phyloP scores from a whole-genome alignment of 306 rosid species.

The Fagus crenata region DNA sequence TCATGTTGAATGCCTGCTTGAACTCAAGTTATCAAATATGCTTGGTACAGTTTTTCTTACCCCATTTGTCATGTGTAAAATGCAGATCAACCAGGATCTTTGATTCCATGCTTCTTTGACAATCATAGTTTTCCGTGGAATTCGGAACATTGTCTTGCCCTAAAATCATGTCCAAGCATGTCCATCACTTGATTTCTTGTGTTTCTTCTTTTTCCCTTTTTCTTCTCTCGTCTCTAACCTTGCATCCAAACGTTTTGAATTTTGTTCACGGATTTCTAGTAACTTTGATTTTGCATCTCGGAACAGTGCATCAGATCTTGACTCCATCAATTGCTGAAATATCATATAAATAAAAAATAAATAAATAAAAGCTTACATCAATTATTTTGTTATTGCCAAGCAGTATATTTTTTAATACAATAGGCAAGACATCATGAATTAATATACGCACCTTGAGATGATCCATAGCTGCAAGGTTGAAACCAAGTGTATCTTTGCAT shows the following conservation, averaged over 20 bases:
- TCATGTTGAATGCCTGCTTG: neutral
- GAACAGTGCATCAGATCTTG: conserved; percentile 77
- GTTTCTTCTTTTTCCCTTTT: conserved; percentile 54
- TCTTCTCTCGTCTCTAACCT: conserved; percentile 56
- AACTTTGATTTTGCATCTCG: conserved; percentile 74
- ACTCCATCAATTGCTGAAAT: conserved; percentile 84
- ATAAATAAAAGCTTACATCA: neutral
- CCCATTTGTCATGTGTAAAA: neutral
- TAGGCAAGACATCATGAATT: conserved; percentile 12
- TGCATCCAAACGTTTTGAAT: conserved; percentile 64
- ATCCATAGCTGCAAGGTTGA: conserved; percentile 96
- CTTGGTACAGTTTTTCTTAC: neutral
- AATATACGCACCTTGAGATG: conserved; percentile 69
- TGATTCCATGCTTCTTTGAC: neutral
- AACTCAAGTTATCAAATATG: neutral
- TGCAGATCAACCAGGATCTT: neutral
- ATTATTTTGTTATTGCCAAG: conserved; percentile 2
- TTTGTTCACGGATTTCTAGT: conserved; percentile 66
- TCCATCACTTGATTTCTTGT: conserved; percentile 34
- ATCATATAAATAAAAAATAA: conserved; percentile 16
- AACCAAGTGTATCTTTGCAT: conserved; percentile 80
- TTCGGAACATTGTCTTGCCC: conserved; percentile 18
- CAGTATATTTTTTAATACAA: conserved; percentile 2
- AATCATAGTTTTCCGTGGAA: neutral
- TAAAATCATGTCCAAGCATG: conserved; percentile 23